Evolutionary conservation across 306 rosid species (phyloP), one percentile per base, ranked within the genome.

Genomic region (Parietaria judaica): DNA sequence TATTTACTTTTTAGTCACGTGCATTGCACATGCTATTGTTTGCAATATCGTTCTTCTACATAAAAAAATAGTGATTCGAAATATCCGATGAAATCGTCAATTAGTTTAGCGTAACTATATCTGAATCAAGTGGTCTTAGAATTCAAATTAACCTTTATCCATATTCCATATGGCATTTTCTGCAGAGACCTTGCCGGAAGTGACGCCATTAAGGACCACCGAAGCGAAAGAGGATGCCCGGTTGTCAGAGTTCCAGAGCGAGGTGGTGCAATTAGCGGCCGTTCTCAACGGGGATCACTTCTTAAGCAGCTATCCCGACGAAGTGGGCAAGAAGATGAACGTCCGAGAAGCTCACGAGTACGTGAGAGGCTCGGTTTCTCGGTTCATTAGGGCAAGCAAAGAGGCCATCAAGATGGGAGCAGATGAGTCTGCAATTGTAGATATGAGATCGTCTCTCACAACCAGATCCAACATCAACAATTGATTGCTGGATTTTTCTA

Each of bases 361-460:
- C 4, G 90, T 76, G 14, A 68, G 37, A 8, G 97, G 94, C n/a
- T 90, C 99, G 11, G 94, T 88, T 64, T 80, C 94, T 14, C 80
- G 99, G 75, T 94, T 94, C 86, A 72, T 84, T 53, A 81, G 97
- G 70, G 99, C 97, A 36, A 86, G 99, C 82, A 86, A 86, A 79
- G 97, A 86, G 75, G 99, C 99, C 58, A 78, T 84, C 79, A 84
- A 82, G 54, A 67, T 94, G 66, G 99, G 99, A 54, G 99, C 97
- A 4, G 83, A 82, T 56, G 76, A 82, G 35, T 82, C 97, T 66
- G 97, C 99, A 63, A 94, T 94, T 62, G 99, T 94, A 38, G 97
- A 94, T 73, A 94, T 88, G 99, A 88, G 99, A 83, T 94, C 99
- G 6, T 94, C 97, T 44, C 99, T 94, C 76, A 86, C 99, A 37